Evolutionary conservation across 2,329 filamentous ascomycete genomes (phyloP), one percentile per base, ranked within the genome.

Genomic region (Penicillium sumatraense): DNA sequence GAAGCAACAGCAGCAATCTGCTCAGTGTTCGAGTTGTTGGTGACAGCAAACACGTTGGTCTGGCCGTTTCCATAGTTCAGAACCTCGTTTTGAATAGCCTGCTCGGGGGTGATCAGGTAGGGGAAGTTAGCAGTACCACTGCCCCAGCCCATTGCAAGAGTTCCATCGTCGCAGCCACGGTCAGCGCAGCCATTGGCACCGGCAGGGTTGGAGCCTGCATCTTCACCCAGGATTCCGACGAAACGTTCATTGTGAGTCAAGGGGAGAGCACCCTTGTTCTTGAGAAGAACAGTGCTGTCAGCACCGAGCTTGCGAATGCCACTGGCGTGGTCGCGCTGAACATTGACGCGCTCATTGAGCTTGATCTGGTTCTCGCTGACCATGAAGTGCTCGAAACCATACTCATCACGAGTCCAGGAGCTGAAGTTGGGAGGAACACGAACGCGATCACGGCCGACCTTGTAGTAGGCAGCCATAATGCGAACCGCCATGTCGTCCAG

Each of bases 401-500:
- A 89, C 0, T 89, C 93, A 64, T 93, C 87, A 1, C 80, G 76
- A 1, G 88, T 91, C 93, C 93, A 98, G 5, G 91, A 91, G 65
- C 89, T 88, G 76, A 97, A 96, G 81, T 93, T 98, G 73, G 90
- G 86, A 38, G 81, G 80, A 21, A 80, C 75, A 35, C 76, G 71
- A 60, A 72, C 66, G 38, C 71, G 71, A 53, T 85, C 82, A 50
- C 84, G 83, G 54, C 83, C 84, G 46, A 88, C 84, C 63, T 83
- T 84, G 72, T 85, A 88, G 71, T 83, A 88, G 3, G 83, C 84
- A 49, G 86, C 80, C 75, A 88, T 83, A 68, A 88, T 96, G 65
- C 95, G 87, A 74, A 91, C 89, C 5, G 86, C 90, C 88, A 96
- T 96, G 69, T 98, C 95, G 64, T 97, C 93, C 9, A 98, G 72